Base-by-base conservation (phyloP, 345 rosid genomes). In the Hibiscus syriacus region DNA sequence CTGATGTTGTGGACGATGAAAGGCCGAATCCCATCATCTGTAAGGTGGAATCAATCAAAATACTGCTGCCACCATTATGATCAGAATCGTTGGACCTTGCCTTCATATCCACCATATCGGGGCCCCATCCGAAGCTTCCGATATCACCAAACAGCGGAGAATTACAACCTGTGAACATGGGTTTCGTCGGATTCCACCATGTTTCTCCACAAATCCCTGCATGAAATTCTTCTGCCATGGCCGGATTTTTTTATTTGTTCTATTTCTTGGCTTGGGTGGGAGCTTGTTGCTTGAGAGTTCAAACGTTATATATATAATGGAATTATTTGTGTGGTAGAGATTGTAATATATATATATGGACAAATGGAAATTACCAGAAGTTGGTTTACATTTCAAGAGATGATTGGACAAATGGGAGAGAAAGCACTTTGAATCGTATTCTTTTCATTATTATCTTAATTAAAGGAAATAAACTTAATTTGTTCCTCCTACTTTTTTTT, bases 211-310 rank as follows among this genome's bases (percentile, higher is more conserved):
- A 85, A 73, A 86, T 73, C 53, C 84, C 84, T 11, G 82, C 77
- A 55, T 79, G 83, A 55, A 84, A 86, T 70, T 92, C 96, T 71
- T 86, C 90, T 5, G 91, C 91, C 98, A 92, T 92, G 66, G 50
- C 7, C 14, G 7, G 7, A 56, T 16, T 25, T 25, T 22, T 22
- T 38, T 39, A 1, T 46, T 46, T 50, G 5, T 12, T 11, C 55
- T 61, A 16, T 41, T 41, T 41, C 46, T 41, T 12, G 46, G n/a
- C n/a, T 16, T 46, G 17, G 8, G 2, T 46, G 50, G 19, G 50
- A 46, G 50, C 7, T 50, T 9, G 19, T 7, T 2, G 3, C 26
- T 50, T 19, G 26, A 20, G 55, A 50, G 55, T n/a, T 50, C 12
- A n/a, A 20, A 50, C 13, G 25, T 29, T 17, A 57, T 83, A 83